These are phyloP conservation scores for Backusella morwellensis DNA, from an alignment of 192 early-diverging fungal genomes.

Conservation along the genomic window DNA sequence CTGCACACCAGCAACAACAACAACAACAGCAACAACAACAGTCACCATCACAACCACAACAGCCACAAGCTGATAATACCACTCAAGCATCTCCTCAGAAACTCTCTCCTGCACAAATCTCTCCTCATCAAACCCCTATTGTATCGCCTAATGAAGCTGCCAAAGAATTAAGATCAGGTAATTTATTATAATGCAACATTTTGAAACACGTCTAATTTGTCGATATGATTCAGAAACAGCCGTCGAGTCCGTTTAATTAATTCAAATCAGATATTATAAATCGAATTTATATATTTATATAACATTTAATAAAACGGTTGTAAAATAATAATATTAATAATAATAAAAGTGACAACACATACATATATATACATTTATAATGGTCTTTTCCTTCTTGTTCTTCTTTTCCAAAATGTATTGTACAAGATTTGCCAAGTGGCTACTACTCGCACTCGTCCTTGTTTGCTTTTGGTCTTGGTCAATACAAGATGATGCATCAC, in stretches of 20 bases:
- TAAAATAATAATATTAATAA: slow-evolving; percentile 1
- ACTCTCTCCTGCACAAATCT: background rate
- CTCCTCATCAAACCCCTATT: background rate
- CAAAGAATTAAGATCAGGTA: background rate
- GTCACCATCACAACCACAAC: slow-evolving; percentile 7
- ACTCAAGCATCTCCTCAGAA: background rate
- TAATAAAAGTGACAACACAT: background rate
- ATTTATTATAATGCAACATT: background rate
- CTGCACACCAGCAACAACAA: slow-evolving; percentile 24
- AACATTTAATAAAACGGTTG: background rate
- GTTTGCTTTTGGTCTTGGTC: background rate
- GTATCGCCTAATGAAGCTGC: background rate
- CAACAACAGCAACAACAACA: slow-evolving; percentile 16
- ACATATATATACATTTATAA: background rate
- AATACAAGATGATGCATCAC: background rate
- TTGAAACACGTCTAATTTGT: background rate
- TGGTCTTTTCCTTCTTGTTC: background rate
- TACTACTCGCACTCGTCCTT: no score
- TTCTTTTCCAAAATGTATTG: background rate
- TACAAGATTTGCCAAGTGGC: background rate
- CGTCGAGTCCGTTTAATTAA: background rate
- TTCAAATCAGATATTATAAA: background rate
- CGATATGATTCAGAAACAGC: background rate
- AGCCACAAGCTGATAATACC: slow-evolving; percentile 11
- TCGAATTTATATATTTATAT: background rate